Evolutionary conservation across 2,329 filamentous ascomycete genomes (phyloP).

Genomic region (Claviceps sp.): DNA sequence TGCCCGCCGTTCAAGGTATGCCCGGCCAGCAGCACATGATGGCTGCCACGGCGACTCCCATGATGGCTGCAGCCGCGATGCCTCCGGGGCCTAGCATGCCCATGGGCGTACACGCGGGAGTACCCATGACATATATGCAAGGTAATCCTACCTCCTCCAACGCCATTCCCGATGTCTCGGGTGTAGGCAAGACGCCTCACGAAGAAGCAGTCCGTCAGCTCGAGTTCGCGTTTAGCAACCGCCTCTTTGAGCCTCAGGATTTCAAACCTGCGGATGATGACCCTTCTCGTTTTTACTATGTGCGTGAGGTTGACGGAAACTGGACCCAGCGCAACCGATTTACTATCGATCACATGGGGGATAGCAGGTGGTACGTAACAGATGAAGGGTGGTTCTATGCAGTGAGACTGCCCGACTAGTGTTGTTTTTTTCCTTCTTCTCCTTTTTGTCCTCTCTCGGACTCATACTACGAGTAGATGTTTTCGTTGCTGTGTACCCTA

Average conservation of each 20-base stretch:
- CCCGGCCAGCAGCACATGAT: constrained; percentile 11
- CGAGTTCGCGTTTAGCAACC: constrained; percentile 34
- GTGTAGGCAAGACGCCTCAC: constrained; percentile 35
- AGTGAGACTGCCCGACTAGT: constrained; percentile 32
- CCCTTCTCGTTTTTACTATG: constrained; percentile 46
- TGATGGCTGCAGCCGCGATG: constrained; percentile 12
- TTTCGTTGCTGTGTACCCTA: background rate
- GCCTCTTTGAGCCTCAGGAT: constrained; percentile 43
- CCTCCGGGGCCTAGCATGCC: constrained; percentile 11
- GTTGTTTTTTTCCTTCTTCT: background rate
- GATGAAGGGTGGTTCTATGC: constrained; percentile 48
- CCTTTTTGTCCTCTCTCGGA: background rate
- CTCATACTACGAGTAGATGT: background rate
- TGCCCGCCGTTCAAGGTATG: constrained; percentile 10
- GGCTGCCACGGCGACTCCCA: constrained; percentile 1
- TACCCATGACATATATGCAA: constrained; percentile 22
- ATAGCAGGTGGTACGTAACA: constrained; percentile 45
- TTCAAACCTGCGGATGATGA: constrained; percentile 50
- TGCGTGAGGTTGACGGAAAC: constrained; percentile 45
- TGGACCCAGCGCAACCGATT: constrained; percentile 46
- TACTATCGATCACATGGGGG: constrained; percentile 44
- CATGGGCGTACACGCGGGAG: constrained; percentile 10
- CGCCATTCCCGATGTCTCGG: constrained; percentile 32
- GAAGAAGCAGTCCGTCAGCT: constrained; percentile 35
- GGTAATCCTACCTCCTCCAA: constrained; percentile 19